phyloP scores from a whole-genome alignment of 2,329 filamentous ascomycete species.

The Pseudogymnoascus sp. region DNA sequence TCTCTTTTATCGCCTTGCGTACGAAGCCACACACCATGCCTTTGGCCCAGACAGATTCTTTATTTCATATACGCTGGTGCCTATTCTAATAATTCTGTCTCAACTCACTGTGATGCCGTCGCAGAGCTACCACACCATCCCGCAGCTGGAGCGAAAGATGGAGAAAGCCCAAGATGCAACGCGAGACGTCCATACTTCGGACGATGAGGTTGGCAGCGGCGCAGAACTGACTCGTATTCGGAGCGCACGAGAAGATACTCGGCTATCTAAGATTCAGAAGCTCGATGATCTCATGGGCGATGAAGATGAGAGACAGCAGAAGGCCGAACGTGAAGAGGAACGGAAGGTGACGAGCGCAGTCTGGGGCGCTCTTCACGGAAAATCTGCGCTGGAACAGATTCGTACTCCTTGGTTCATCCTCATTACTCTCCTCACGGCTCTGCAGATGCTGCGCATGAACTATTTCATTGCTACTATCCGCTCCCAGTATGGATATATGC shows the following conservation, averaged over 20 bases:
- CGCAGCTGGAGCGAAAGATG: slow-evolving; percentile 49
- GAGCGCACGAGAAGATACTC: slow-evolving; percentile 31
- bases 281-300: slow-evolving; percentile 68
- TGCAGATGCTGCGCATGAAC: slow-evolving; percentile 78
- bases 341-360: slow-evolving; percentile 63
- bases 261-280: slow-evolving; percentile 44
- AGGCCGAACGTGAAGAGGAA: slow-evolving; percentile 53
- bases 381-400: slow-evolving; percentile 65
- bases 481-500: slow-evolving; percentile 70
- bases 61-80: slow-evolving; percentile 62
- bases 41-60: slow-evolving; percentile 66
- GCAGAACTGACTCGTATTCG: too few relatives aligned
- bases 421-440: slow-evolving; percentile 67
- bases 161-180: slow-evolving; percentile 61
- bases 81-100: slow-evolving; percentile 54
- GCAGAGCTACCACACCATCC: slow-evolving; percentile 75
- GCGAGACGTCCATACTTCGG: slow-evolving; percentile 32
- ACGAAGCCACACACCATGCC: slow-evolving; percentile 47
- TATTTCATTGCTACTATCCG: slow-evolving; percentile 86
- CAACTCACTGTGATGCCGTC: slow-evolving; percentile 67
- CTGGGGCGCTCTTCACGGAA: slow-evolving; percentile 77
- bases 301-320: slow-evolving; percentile 54
- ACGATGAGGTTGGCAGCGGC: slow-evolving; percentile 45
- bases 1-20: slow-evolving; percentile 64
- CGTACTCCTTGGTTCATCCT: slow-evolving; percentile 75